phyloP scores from a whole-genome alignment of 441 rosid genomes.

The Pelargonium myrrhifolium region DNA sequence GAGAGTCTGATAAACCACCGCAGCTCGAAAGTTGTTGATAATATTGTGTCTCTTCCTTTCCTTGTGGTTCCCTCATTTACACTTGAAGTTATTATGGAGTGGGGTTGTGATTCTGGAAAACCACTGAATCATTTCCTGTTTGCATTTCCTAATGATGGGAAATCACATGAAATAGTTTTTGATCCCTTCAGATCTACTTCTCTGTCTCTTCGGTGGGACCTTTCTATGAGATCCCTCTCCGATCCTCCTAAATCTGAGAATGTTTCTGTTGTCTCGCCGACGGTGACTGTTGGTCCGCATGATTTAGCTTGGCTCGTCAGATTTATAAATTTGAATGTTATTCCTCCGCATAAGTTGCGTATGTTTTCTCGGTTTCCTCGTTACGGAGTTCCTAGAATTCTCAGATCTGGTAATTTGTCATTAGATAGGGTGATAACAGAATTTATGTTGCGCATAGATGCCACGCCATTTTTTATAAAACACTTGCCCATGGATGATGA shows the following conservation, averaged over 20 bases:
- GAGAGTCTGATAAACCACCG: constrained; percentile 71
- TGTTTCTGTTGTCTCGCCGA: constrained; percentile 42
- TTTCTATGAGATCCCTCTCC: constrained; percentile 65
- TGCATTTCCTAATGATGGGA: constrained; percentile 84
- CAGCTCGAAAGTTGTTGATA: constrained; percentile 55
- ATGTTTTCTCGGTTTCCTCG: constrained; percentile 91
- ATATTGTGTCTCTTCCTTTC: constrained; percentile 44
- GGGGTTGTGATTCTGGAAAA: constrained; percentile 93
- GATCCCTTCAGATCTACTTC: constrained; percentile 98
- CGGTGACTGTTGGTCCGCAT: constrained; percentile 81
- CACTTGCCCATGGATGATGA: constrained; percentile 79
- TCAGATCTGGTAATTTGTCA: constrained; percentile 87
- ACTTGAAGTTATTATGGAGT: constrained; percentile 84
- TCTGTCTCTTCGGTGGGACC: constrained; percentile 80
- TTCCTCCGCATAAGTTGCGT: constrained; percentile 95
- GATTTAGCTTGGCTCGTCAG: constrained; percentile 89
- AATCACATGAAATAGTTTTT: constrained; percentile 72
- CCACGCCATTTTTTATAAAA: constrained; percentile 61
- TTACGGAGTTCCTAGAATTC: constrained; percentile 74
- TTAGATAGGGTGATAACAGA: constrained; percentile 93
- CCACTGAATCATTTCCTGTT: constrained; percentile 88
- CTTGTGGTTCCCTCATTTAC: constrained; percentile 69
- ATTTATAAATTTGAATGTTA: constrained; percentile 77
- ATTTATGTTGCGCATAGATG: constrained; percentile 87
- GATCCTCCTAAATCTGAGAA: constrained; percentile 43